Conservation (phyloP, 352 stramenopile genomes). For the Pythium rishiriense region DNA sequence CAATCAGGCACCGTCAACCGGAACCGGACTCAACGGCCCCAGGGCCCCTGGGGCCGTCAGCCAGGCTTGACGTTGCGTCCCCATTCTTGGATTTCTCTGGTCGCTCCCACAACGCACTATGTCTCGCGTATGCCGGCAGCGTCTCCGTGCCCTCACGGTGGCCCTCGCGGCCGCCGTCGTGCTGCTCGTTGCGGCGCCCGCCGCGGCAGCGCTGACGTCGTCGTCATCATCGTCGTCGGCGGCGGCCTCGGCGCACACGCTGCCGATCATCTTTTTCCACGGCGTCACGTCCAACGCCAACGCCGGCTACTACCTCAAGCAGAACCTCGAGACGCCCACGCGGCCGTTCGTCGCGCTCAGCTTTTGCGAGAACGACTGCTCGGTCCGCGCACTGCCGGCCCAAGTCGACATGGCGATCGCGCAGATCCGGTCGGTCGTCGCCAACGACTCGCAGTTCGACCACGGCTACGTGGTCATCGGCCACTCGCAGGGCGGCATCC, state of each 20-base stretch:
- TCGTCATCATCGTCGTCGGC: background rate
- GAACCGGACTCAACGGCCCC: too few species aligned
- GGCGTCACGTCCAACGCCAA: constrained; percentile 35
- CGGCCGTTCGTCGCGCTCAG: constrained; percentile 39
- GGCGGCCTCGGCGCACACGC: constrained; percentile 1
- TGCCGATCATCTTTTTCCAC: constrained; percentile 61
- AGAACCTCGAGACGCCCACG: constrained; percentile 34
- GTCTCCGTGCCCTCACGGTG: too few species aligned
- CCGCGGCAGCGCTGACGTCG: background rate
- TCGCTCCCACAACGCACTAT: too few species aligned
- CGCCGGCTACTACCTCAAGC: constrained; percentile 32
- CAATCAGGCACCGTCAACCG: too few species aligned
- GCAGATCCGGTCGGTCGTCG: constrained; percentile 40
- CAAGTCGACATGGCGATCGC: constrained; percentile 47
- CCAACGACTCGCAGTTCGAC: constrained; percentile 35
- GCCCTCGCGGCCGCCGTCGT: too few species aligned
- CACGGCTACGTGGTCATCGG: constrained; percentile 51
- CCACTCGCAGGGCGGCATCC: constrained; percentile 44
- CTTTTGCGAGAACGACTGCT: constrained; percentile 46
- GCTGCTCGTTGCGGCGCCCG: too few species aligned
- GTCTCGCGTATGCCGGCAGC: too few species aligned
- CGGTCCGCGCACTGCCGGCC: constrained; percentile 29
- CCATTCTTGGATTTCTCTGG: too few species aligned
- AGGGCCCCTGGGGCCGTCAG: too few species aligned
- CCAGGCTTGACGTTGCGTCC: too few species aligned